Conservation (phyloP, 139 green algal genomes). For the Tetradesmus obliquus region DNA sequence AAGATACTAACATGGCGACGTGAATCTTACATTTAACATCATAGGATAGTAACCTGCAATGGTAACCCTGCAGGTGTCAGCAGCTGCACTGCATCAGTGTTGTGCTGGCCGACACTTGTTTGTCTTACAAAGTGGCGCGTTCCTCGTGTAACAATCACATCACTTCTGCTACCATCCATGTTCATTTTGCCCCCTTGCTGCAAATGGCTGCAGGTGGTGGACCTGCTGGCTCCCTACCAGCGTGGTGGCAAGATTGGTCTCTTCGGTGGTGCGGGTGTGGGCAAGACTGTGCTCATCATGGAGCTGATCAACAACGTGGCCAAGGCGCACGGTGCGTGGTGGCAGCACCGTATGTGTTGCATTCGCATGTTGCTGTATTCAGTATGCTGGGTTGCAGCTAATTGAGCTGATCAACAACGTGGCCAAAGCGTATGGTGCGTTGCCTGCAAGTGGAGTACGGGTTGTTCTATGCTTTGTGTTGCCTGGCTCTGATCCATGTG, state of each 20-base stretch:
- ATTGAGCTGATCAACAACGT: conserved; percentile 99
- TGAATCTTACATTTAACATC: background rate
- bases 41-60: background rate
- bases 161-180: background rate
- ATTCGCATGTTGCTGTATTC: background rate
- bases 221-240: conserved; percentile 99
- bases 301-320: conserved; percentile 99
- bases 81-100: background rate
- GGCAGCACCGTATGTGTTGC: background rate
- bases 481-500: conserved; percentile 86
- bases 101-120: background rate
- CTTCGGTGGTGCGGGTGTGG: conserved; percentile 98
- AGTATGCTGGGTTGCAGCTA: background rate
- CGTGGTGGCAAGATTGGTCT: conserved; percentile 99
- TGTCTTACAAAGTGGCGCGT: background rate
- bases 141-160: background rate
- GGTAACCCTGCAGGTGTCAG: background rate
- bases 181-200: background rate
- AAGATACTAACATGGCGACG: background rate
- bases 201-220: conserved; percentile 86
- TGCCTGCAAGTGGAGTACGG: background rate
- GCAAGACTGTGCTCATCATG: conserved; percentile 99
- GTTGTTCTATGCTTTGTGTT: background rate
- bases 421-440: conserved; percentile 97
- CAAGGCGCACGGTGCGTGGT: conserved; percentile 94